A percentile compares a stretch with the other conserved stretches of the same genome.
Conservation (phyloP, 208 protist genomes). For the Wallacemonas collosoma region DNA sequence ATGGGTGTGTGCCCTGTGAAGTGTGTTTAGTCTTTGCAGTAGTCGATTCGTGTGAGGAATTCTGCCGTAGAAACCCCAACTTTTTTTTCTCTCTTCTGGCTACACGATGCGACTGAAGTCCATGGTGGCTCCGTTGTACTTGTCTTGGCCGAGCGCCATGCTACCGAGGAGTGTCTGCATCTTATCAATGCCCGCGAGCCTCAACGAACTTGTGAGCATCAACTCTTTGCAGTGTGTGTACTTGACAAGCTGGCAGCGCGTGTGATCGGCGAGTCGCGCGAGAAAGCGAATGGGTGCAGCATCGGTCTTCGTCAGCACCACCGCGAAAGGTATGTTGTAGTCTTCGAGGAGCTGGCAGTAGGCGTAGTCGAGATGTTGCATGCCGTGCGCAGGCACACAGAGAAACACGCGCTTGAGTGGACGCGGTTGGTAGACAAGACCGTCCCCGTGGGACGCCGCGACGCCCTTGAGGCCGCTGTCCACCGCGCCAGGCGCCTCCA, state of each 20-base stretch:
- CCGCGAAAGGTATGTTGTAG: constrained; percentile 69
- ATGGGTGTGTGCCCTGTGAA: too few species aligned
- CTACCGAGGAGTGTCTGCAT: constrained; percentile 80
- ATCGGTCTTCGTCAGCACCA: constrained; percentile 90
- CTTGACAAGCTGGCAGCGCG: constrained; percentile 73
- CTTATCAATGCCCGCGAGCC: constrained; percentile 85
- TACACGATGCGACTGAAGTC: constrained; percentile 86
- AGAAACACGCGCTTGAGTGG: constrained; percentile 81
- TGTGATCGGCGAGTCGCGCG: constrained; percentile 81
- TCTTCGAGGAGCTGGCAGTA: constrained; percentile 79
- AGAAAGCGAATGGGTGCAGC: constrained; percentile 83
- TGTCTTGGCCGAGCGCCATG: constrained; percentile 50
- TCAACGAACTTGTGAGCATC: constrained; percentile 78
- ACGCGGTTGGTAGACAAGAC: constrained; percentile 28
- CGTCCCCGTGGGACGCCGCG: neutral
- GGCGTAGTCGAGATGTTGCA: constrained; percentile 73
- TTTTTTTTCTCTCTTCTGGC: neutral
- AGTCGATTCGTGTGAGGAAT: too few species aligned
- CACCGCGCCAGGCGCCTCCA: neutral
- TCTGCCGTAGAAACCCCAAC: too few species aligned
- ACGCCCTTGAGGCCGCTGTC: neutral
- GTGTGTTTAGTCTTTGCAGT: too few species aligned
- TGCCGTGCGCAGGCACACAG: constrained; percentile 71
- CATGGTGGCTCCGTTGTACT: constrained; percentile 45
- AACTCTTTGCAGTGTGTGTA: constrained; percentile 88